Conservation (phyloP, 768 basidiomycete species). For the Suillus variegatus region DNA sequence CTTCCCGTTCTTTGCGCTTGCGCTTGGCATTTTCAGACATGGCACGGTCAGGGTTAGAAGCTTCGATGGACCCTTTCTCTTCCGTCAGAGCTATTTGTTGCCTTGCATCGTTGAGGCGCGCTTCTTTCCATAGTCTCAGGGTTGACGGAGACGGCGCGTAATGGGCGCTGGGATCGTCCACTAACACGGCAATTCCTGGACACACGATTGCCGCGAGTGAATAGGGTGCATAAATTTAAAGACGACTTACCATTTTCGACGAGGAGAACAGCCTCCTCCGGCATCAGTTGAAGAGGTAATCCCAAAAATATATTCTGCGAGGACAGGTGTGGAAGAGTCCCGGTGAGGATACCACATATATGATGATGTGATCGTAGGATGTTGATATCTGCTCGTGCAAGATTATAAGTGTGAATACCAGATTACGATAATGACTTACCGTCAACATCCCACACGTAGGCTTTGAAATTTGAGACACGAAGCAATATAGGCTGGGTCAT, state of each 20-base stretch:
- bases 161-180: constrained; percentile 70
- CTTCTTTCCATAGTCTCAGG: constrained; percentile 53
- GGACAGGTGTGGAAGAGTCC: constrained; percentile 91
- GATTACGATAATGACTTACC: constrained; percentile 43
- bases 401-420: constrained; percentile 5
- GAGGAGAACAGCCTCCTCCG: constrained; percentile 90
- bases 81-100: constrained; percentile 52
- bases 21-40: constrained; percentile 63
- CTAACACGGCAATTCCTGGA: constrained; percentile 74
- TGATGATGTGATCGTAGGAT: constrained; percentile 76
- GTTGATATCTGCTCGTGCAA: constrained; percentile 63
- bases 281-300: constrained; percentile 82
- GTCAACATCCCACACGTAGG: constrained; percentile 88
- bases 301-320: constrained; percentile 98
- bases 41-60: constrained; percentile 37
- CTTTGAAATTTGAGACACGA: constrained; percentile 75
- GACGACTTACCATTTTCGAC: constrained; percentile 69
- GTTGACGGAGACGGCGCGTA: constrained; percentile 46
- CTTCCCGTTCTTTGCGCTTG: constrained; percentile 74
- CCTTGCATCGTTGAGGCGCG: constrained; percentile 46
- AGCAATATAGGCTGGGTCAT: constrained; percentile 47
- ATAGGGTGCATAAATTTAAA: background rate
- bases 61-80: constrained; percentile 50
- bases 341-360: constrained; percentile 83
- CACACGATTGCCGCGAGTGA: background rate